Evolutionary conservation across 768 basidiomycete species (phyloP), one percentile per base, ranked within the genome.

Genomic region (Clathrus columnatus): DNA sequence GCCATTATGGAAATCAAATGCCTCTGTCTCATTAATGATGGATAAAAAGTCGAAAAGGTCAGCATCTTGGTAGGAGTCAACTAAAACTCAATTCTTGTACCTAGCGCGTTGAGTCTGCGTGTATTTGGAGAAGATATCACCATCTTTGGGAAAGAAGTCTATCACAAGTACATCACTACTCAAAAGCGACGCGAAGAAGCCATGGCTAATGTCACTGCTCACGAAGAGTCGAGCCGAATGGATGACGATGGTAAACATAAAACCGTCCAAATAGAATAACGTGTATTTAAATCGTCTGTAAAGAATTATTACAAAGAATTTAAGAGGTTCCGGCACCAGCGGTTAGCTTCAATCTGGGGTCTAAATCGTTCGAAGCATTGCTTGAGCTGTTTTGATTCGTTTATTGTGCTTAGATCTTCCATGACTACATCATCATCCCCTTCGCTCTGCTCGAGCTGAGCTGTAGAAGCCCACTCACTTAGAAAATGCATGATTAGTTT

Each of bases 31-130:
- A 0, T 74, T 98, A 56, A 92, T 98, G 91, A 83, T 96, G 52
- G 93, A 98, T 70, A 99, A 98, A 69, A 88, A 88, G 64, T 90
- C 92, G 23, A 98, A 98, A 71, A 91, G 87, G 94, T 91, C 44
- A 10, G 73, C 8, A n/a, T 20, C 46, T 17, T 5, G 7, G 11
- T 27, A 17, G 17, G 51, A 58, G 32, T 23, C 32, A 44, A 4
- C 47, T 10, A 11, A 18, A 42, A 50, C 29, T 57, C 32, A 50
- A 41, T 48, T 48, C 50, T 52, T 46, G 23, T 51, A 36, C 11
- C 51, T 58, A 97, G 94, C 63, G 92, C 91, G 1, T 72, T 98
- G 58, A 92, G 90, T 57, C 71, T 92, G 47, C 84, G 93, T 1
- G 73, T 94, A 8, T 98, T 88, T 63, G 87, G 84, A 1, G 76